Conservation (phyloP, 371 early-diverging fungal species). For the Haplosporangium sp. region DNA sequence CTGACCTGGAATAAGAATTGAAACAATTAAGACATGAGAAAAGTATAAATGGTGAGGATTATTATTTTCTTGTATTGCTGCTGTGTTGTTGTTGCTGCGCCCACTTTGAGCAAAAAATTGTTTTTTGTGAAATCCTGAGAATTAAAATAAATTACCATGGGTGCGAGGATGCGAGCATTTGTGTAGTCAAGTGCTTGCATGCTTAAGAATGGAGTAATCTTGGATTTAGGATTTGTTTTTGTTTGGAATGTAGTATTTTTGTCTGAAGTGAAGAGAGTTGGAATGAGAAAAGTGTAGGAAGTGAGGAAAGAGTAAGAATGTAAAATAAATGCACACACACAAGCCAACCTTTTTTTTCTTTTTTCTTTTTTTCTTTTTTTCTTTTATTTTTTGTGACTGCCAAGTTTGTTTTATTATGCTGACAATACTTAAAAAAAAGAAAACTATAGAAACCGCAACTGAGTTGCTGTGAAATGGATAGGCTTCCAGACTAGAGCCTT, state of each 20-base stretch:
- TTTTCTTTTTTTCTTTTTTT: no score
- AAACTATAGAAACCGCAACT: slow-evolving; percentile 76
- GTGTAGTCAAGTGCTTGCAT: slow-evolving; percentile 57
- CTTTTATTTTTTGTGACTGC: slow-evolving; percentile 10
- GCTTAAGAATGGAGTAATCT: background rate
- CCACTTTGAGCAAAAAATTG: background rate
- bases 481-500: slow-evolving; percentile 84
- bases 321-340: no score
- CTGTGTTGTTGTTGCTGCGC: background rate
- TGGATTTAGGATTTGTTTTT: background rate
- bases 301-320: background rate
- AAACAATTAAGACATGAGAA: background rate
- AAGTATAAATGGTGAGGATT: background rate
- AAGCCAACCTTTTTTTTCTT: background rate
- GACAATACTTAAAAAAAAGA: no score
- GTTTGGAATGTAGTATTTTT: background rate
- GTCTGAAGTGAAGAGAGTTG: background rate
- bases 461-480: slow-evolving; percentile 80
- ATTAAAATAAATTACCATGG: slow-evolving; percentile 75
- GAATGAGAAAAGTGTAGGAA: background rate
- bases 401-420: background rate
- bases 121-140: background rate
- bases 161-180: slow-evolving; percentile 85
- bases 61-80: background rate
- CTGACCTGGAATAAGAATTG: slow-evolving; percentile 67